A percentile compares a stretch with the other conserved stretches of the same genome.
Conservation (phyloP, 768 basidiomycete genomes). For the Boletellus emodensis region DNA sequence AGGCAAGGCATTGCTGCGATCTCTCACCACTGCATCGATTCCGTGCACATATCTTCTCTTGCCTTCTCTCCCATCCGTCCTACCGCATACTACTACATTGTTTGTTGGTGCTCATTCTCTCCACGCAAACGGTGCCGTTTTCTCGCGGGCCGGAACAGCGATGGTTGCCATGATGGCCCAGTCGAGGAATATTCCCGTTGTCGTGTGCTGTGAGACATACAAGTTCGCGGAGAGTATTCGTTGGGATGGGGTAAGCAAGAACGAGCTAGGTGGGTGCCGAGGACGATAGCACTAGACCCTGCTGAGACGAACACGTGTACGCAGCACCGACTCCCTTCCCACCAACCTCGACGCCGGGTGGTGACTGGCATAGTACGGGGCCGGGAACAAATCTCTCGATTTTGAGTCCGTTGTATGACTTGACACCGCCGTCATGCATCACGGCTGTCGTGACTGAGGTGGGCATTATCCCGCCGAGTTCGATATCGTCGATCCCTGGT, state of each 20-base stretch:
- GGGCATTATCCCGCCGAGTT: slow-evolving; percentile 89
- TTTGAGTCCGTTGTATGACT: slow-evolving; percentile 87
- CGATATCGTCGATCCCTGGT: slow-evolving; percentile 78
- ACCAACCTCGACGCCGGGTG: slow-evolving; percentile 9
- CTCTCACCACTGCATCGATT: slow-evolving; percentile 64
- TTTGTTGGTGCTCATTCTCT: slow-evolving; percentile 93
- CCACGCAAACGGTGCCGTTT: slow-evolving; percentile 92
- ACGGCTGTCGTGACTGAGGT: slow-evolving; percentile 98
- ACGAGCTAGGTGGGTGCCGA: slow-evolving; percentile 74
- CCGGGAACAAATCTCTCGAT: slow-evolving; percentile 59
- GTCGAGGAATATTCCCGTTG: slow-evolving; percentile 82
- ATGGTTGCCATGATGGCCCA: slow-evolving; percentile 96
- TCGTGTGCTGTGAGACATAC: slow-evolving; percentile 98
- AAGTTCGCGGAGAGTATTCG: slow-evolving; percentile 94
- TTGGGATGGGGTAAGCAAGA: slow-evolving; percentile 92
- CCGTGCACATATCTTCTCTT: slow-evolving; percentile 91
- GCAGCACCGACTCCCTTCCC: slow-evolving; percentile 30
- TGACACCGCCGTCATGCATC: slow-evolving; percentile 88
- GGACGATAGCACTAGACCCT: neutral
- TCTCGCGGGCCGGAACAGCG: slow-evolving; percentile 91
- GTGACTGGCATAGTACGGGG: slow-evolving; percentile 20
- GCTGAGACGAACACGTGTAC: slow-evolving; percentile 3
- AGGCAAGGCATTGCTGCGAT: slow-evolving; percentile 78
- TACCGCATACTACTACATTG: slow-evolving; percentile 79
- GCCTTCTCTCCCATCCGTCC: slow-evolving; percentile 73